phyloP scores from a whole-genome alignment of 305 asterid genomes.

The Withania somnifera region DNA sequence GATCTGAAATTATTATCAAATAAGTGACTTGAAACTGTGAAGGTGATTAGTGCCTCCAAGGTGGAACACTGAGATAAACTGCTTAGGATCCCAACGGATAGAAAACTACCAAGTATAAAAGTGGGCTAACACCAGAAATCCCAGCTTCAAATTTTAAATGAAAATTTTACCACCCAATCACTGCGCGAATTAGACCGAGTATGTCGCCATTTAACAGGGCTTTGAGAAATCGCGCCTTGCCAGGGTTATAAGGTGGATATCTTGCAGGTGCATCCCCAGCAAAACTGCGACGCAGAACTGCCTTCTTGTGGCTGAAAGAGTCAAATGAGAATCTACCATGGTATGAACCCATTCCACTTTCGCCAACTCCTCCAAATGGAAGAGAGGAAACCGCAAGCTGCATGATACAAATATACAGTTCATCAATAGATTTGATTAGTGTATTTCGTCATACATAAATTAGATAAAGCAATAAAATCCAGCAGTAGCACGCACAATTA shows the following conservation, averaged over 20 bases:
- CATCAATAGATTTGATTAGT: not conserved
- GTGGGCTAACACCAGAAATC: not conserved
- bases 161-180: constrained; percentile 37
- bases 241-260: constrained; percentile 59
- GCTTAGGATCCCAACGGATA: not conserved
- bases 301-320: constrained; percentile 69
- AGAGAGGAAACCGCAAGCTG: constrained; percentile 33
- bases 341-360: constrained; percentile 66
- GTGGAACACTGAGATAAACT: not conserved
- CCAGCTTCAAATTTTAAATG: not conserved
- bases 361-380: constrained; percentile 83
- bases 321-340: constrained; percentile 70
- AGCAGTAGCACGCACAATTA: not conserved
- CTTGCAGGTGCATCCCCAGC: constrained; percentile 42
- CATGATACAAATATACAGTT: constrained; percentile 5
- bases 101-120: not conserved
- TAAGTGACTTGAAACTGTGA: not conserved
- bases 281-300: constrained; percentile 44
- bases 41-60: not conserved
- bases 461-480: not conserved
- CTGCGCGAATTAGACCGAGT: constrained; percentile 30
- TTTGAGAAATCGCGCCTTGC: constrained; percentile 36
- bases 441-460: not conserved
- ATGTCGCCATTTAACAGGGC: constrained; percentile 41
- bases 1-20: not conserved